Conservation (phyloP, 257 asterid genomes). For the Osmanthus fragrans region DNA sequence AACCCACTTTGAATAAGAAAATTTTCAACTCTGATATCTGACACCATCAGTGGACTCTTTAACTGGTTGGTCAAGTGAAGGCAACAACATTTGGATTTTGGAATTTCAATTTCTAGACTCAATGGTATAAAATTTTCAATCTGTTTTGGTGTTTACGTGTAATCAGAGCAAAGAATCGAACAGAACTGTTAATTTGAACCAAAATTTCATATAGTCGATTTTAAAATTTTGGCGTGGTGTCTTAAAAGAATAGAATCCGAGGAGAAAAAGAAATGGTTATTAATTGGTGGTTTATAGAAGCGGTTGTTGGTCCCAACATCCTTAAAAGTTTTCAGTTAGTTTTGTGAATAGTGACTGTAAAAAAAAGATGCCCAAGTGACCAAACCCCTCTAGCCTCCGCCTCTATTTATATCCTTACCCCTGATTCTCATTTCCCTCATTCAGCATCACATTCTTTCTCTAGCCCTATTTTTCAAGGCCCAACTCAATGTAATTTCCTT, state of each 20-base stretch:
- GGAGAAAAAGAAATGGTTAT: neutral
- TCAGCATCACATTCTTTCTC: neutral
- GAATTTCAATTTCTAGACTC: neutral
- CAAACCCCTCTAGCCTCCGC: neutral
- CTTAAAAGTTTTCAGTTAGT: slow-evolving; percentile 4
- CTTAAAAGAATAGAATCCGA: neutral
- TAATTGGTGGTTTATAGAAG: neutral
- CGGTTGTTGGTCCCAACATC: slow-evolving; percentile 5
- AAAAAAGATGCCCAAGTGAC: neutral
- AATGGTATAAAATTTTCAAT: too few species aligned
- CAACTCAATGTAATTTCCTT: neutral
- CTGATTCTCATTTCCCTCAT: neutral
- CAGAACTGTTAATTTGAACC: neutral
- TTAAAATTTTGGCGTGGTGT: neutral
- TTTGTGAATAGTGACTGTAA: neutral
- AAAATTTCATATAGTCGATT: neutral
- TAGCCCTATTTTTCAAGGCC: neutral
- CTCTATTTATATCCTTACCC: neutral
- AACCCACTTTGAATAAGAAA: neutral
- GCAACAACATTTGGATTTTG: neutral
- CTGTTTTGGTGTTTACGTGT: too few species aligned
- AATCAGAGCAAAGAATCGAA: too few species aligned
- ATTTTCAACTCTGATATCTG: neutral
- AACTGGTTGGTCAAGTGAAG: neutral
- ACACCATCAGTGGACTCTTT: neutral